Base-by-base conservation (phyloP, 805 yeast genomes). In the Ogataea pignaliae region DNA sequence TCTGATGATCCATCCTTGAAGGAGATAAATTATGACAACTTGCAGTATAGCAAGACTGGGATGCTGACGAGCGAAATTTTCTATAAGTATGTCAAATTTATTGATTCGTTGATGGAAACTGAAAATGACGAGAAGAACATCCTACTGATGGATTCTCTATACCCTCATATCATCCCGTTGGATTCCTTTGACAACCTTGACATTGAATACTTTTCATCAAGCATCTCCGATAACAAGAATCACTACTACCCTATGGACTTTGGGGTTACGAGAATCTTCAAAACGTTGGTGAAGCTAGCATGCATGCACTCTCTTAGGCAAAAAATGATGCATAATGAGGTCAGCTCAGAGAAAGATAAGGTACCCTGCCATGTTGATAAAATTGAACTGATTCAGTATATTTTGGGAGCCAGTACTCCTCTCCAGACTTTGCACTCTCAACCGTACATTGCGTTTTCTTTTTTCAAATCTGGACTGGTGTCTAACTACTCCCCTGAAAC, bases 101-200 rank as follows among this genome's bases (percentile, higher is more conserved):
- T 60, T 16, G 58, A 61, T 39, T 26, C 43, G 7, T 29, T 39
- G 13, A 31, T 53, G 10, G 35, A 38, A 5, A 15, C 36, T 1
- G 34, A 42, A 12, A 49, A 57, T 9, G 43, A 48, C 1, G 51
- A 60, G 31, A 55, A 50, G 14, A 53, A 61, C 4, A 53, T 61
- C 1, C 15, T 70, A 3, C 32, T 70, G 28, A 39, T 68, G 32
- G 72, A 70, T 52, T 50, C 59, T 33, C 47, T 67, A 11, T 56
- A 65, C 46, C 53, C 65, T 2, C 75, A 70, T 49, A 60, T 66
- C 31, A 51, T 68, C 14, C 68, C 71, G 3, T 52, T 57, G 5
- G 60, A 62, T 10, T 37, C 46, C 1, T 52, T 69, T 9, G 21
- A 45, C 2, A 56, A 60, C 41, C 55, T 70, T 37, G 51, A 55